Percentiles rank a stretch among this genome's conserved stretches.
Conservation (phyloP, 2,329 filamentous ascomycete species). For the Colletotrichum costaricense region DNA sequence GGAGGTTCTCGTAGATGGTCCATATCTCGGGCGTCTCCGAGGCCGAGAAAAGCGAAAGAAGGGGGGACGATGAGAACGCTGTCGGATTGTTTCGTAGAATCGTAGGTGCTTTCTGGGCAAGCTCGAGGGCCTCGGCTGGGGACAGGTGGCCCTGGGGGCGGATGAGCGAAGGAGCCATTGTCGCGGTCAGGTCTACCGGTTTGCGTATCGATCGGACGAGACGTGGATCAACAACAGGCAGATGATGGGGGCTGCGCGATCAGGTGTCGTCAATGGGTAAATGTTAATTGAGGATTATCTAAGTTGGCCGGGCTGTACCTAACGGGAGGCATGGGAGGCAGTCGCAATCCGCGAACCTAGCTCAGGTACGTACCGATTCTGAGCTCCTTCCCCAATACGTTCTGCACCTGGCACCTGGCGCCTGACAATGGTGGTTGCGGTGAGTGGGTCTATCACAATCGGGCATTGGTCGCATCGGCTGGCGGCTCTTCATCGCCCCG, state of each 20-base stretch:
- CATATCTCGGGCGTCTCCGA: conserved; percentile 84
- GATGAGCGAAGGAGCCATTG: conserved; percentile 65
- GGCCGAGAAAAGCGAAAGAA: conserved; percentile 64
- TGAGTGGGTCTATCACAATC: neutral
- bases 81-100: conserved; percentile 66
- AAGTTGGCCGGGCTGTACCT: neutral
- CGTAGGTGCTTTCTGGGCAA: conserved; percentile 70
- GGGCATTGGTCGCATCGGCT: conserved; percentile 16
- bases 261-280: neutral
- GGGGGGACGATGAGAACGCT: conserved; percentile 64
- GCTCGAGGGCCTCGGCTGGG: conserved; percentile 64
- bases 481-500: conserved; percentile 21
- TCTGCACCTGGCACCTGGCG: neutral
- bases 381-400: neutral
- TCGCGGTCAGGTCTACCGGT: neutral
- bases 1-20: conserved; percentile 86
- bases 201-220: neutral
- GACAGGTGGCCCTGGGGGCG: conserved; percentile 68
- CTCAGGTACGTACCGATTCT: neutral
- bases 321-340: neutral
- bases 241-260: neutral
- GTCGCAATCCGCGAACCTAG: neutral
- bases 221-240: neutral
- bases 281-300: neutral
- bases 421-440: neutral